Evolutionary conservation across 495 filamentous ascomycete species (phyloP).

Genomic region (Penicillium maclennaniae): DNA sequence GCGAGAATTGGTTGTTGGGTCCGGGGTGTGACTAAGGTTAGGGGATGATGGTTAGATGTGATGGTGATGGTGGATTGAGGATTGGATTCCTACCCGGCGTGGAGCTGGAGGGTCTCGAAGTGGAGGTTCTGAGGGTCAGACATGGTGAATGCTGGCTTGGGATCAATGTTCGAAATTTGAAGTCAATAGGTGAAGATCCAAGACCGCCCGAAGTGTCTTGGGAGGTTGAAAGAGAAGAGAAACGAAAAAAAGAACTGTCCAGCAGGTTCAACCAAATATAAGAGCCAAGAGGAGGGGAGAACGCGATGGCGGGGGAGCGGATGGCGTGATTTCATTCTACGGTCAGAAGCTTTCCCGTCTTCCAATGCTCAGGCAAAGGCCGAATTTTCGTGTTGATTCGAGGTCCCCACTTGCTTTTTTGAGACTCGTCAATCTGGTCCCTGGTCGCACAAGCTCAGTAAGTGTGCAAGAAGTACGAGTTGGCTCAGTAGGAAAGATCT

Average conservation of each 20-base stretch:
- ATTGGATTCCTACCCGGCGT: slow-evolving; percentile 72
- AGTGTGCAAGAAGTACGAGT: background rate
- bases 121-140: slow-evolving; percentile 28
- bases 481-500: background rate
- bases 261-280: background rate
- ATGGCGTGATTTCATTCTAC: slow-evolving; percentile 15
- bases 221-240: background rate
- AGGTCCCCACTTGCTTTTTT: background rate
- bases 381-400: background rate
- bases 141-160: slow-evolving; percentile 25
- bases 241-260: background rate
- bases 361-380: background rate
- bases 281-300: background rate
- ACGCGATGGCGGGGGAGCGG: slow-evolving; percentile 1
- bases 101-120: slow-evolving; percentile 96
- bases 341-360: background rate
- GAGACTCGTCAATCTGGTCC: background rate
- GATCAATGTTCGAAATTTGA: background rate
- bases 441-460: background rate
- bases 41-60: background rate
- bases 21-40: slow-evolving; percentile 68
- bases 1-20: slow-evolving; percentile 81
- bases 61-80: background rate
- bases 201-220: background rate
- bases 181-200: background rate